Evolutionary conservation across 768 basidiomycete species (phyloP).

Genomic region (Collybiopsis luxurians): DNA sequence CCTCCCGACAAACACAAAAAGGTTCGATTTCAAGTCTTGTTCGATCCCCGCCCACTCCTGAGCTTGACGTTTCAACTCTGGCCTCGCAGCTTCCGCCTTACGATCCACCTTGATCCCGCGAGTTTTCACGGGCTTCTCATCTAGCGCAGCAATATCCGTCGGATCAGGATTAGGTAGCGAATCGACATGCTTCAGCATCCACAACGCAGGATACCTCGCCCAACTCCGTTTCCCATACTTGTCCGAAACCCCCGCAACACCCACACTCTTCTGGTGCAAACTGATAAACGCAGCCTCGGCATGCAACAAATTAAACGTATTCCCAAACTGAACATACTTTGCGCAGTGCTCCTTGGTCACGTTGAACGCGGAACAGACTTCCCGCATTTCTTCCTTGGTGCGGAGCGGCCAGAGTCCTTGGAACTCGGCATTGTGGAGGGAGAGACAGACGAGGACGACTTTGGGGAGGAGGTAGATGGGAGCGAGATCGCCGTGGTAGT

Average conservation of each 20-base stretch:
- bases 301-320: constrained; percentile 94
- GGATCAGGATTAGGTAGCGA: constrained; percentile 95
- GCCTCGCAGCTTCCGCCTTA: constrained; percentile 83
- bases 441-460: constrained; percentile 85
- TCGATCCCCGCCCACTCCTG: constrained; percentile 95
- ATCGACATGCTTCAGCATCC: constrained; percentile 95
- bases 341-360: constrained; percentile 95
- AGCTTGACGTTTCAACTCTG: constrained; percentile 86
- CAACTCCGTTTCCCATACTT: constrained; percentile 97
- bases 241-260: constrained; percentile 96
- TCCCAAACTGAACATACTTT: constrained; percentile 97
- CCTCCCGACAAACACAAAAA: constrained; percentile 95
- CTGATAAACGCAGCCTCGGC: constrained; percentile 93
- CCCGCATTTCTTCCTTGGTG: constrained; percentile 98
- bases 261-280: constrained; percentile 87
- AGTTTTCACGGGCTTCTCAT: constrained; percentile 69
- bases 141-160: constrained; percentile 90
- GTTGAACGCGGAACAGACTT: constrained; percentile 97
- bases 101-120: constrained; percentile 76
- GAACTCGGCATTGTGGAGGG: constrained; percentile 96
- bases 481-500: constrained; percentile 92
- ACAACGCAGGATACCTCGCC: constrained; percentile 94
- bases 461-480: constrained; percentile 91
- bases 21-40: constrained; percentile 84
- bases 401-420: constrained; percentile 95